Evolutionary conservation across 805 yeast species (phyloP), one percentile per base, ranked within the genome.

Genomic region (Dipodascus geniculatus): DNA sequence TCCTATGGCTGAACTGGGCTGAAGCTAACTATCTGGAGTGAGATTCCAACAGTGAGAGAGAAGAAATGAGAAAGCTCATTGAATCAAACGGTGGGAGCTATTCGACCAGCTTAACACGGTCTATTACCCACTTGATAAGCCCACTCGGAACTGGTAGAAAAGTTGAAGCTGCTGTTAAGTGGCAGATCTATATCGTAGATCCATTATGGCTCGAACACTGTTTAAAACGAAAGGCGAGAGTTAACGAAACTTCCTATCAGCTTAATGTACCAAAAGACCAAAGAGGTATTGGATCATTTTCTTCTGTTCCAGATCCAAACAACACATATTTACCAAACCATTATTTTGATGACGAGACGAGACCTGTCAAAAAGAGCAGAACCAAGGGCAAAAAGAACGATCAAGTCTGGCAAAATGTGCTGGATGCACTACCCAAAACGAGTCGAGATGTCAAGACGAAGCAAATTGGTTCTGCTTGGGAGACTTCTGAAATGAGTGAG

Each of bases 151-250:
- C 44, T 3, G 74, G 75, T 42, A 59, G 60, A 17, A 72, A 71
- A 52, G 68, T 58, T 48, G 61, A 58, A 42, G 70, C 58, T 35
- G 80, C 81, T 1, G 55, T 61, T 22, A 63, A 62, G 28, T 69
- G 73, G 67, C 62, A 63, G 17, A 67, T 75, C 16, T 71, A 73
- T 1, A 63, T 74, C 1, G 74, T 75, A 2, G 69, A 69, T 54
- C 71, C 73, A 6, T 63, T 68, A 50, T 78, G 81, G 81, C 51
- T 77, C 14, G 33, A 61, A 2, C 73, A 74, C 54, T 71, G 77
- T 50, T 55, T 69, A 2, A 64, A 61, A 49, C 62, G 77, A 54
- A 67, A 69, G n/a, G 75, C 74, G 1, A 68, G 70, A 16, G 56
- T 76, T 44, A 66, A 67, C 17, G 73, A 65, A 28, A 60, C 61